phyloP scores from a whole-genome alignment of 164 flowering plant genomes.

The Aristolochia contorta region DNA sequence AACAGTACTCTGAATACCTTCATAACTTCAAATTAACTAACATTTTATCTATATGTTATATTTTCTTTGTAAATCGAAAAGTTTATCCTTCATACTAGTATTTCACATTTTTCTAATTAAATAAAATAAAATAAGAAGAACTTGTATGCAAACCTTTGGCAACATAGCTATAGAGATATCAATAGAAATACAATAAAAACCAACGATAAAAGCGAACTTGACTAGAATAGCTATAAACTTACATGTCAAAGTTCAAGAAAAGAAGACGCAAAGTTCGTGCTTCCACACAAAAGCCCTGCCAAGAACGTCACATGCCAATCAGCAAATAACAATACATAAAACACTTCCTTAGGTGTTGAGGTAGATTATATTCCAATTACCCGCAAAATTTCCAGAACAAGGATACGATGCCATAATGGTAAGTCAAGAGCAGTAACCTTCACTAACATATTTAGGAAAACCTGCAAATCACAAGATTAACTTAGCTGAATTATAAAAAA shows the following conservation, averaged over 20 bases:
- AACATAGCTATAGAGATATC: too few relatives aligned
- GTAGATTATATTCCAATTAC: constrained; percentile 29
- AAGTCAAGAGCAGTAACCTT: constrained; percentile 73
- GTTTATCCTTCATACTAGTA: not conserved
- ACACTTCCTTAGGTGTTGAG: not conserved
- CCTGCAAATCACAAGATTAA: constrained; percentile 44
- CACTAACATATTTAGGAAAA: constrained; percentile 91
- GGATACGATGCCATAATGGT: constrained; percentile 97
- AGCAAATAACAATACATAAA: not conserved
- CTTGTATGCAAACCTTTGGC: too few relatives aligned
- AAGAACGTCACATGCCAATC: constrained; percentile 6
- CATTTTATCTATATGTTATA: not conserved
- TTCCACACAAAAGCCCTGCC: constrained; percentile 96
- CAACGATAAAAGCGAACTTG: not conserved
- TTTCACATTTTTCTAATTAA: too few relatives aligned
- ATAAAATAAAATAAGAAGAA: not conserved
- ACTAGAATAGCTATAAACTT: constrained; percentile 19
- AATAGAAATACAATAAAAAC: not conserved
- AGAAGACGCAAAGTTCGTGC: constrained; percentile 83
- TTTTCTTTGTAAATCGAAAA: not conserved
- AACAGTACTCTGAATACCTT: too few relatives aligned
- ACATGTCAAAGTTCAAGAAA: constrained; percentile 97
- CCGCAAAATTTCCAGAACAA: constrained; percentile 96
- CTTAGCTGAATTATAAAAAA: too few relatives aligned
- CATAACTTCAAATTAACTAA: too few relatives aligned